Conservation (phyloP, 306 rosid species). For the Quercus engelmannii region DNA sequence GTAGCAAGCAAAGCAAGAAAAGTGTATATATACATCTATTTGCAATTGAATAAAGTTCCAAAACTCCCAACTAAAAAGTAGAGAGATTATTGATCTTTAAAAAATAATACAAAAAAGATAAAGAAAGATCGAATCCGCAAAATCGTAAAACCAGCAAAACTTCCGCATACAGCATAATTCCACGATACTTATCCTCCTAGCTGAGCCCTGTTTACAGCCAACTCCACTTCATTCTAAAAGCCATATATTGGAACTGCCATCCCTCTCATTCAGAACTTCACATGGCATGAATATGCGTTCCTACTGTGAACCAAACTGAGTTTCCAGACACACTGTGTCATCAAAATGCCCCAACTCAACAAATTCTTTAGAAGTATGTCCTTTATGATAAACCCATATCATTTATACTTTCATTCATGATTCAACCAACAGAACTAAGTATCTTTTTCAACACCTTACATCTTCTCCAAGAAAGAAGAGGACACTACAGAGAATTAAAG, state of each 20-base stretch:
- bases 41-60: neutral
- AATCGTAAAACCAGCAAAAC: no score
- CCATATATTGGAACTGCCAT: neutral
- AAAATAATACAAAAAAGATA: neutral
- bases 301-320: neutral
- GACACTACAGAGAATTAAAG: neutral
- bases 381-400: neutral
- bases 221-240: neutral
- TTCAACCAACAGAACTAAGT: neutral
- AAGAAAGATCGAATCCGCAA: no score
- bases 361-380: neutral
- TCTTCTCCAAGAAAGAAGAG: neutral
- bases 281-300: neutral
- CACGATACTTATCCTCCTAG: neutral
- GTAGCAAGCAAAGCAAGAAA: neutral
- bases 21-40: neutral
- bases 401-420: neutral
- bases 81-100: neutral
- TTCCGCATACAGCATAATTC: no score
- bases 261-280: neutral
- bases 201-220: neutral
- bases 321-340: neutral
- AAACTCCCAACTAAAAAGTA: neutral
- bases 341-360: neutral
- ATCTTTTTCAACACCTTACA: neutral